Evolutionary conservation across 1,139 yeast genomes (phyloP).

Genomic region (Hemisphaericaspora xylanilytica): DNA sequence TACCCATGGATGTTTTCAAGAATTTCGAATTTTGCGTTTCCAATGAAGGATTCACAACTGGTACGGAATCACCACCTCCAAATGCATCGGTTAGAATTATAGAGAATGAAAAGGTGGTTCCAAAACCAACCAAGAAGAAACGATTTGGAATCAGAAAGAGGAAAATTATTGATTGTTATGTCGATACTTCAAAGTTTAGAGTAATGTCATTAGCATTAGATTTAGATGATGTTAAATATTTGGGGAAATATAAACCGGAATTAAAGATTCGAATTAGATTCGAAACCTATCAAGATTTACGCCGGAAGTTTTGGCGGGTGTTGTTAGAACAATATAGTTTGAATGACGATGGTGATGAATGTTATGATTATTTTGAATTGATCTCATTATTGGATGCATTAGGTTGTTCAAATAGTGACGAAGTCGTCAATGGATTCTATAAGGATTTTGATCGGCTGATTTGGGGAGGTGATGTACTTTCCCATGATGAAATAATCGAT

Average conservation of each 20-base stretch:
- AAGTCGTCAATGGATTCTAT: constrained; percentile 46
- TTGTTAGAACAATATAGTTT: constrained; percentile 52
- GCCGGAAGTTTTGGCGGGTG: constrained; percentile 70
- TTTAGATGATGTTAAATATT: constrained; percentile 31
- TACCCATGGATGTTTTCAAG: not conserved
- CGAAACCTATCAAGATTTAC: constrained; percentile 62
- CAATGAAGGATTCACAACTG: constrained; percentile 10
- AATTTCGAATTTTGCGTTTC: not conserved
- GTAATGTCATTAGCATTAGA: constrained; percentile 41
- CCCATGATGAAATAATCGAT: constrained; percentile 56
- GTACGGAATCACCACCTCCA: constrained; percentile 15
- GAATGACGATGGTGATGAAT: constrained; percentile 28
- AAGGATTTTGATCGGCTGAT: constrained; percentile 38
- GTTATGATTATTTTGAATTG: constrained; percentile 54
- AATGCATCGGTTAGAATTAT: constrained; percentile 23
- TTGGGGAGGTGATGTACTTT: constrained; percentile 57
- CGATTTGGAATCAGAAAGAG: constrained; percentile 29
- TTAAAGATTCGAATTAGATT: constrained; percentile 63
- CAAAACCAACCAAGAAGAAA: constrained; percentile 24
- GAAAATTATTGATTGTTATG: constrained; percentile 25
- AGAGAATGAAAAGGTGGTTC: constrained; percentile 34
- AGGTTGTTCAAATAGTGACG: constrained; percentile 56
- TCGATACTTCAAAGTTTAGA: constrained; percentile 43
- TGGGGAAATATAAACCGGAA: constrained; percentile 49
- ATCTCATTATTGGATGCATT: constrained; percentile 58